Percentiles rank a stretch among this genome's conserved stretches.
Conservation (phyloP, 23 red algal genomes). For the Chondrus crispus region DNA sequence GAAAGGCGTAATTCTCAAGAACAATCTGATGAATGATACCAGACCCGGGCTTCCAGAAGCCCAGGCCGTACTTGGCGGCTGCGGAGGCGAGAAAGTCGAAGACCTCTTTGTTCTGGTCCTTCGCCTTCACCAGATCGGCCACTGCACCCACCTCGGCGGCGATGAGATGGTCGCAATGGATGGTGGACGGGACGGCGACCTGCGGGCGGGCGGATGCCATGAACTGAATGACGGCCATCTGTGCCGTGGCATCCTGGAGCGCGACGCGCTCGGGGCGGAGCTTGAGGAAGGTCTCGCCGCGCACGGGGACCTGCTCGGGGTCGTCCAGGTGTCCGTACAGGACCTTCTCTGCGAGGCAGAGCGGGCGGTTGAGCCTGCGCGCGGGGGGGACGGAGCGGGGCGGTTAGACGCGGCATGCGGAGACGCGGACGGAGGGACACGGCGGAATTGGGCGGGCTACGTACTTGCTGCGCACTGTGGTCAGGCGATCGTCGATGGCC, state of each 20-base stretch:
- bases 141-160: constrained; percentile 83
- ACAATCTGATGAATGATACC: constrained; percentile 99
- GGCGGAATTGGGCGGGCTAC: no score
- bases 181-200: constrained; percentile 85
- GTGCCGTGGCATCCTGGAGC: constrained; percentile 98
- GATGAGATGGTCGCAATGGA: constrained; percentile 99
- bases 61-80: constrained; percentile 92
- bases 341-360: constrained; percentile 95
- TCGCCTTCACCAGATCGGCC: constrained; percentile 82
- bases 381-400: no score
- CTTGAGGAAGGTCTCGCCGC: constrained; percentile 95
- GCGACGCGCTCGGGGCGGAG: constrained; percentile 96
- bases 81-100: constrained; percentile 93
- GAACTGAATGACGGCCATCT: constrained; percentile 99
- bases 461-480: constrained; percentile 49
- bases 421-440: no score
- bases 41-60: constrained; percentile 96
- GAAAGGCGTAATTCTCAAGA: constrained; percentile 99
- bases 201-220: constrained; percentile 85
- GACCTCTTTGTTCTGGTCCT: constrained; percentile 89
- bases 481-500: constrained; percentile 60
- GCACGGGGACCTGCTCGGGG: constrained; percentile 58
- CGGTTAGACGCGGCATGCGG: no score
- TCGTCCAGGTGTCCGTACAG: constrained; percentile 95
- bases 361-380: constrained; percentile 75